A percentile compares a stretch with the other conserved stretches of the same genome.
Evolutionary conservation across 805 yeast genomes (phyloP).

Genomic region (Candida quercuum): DNA sequence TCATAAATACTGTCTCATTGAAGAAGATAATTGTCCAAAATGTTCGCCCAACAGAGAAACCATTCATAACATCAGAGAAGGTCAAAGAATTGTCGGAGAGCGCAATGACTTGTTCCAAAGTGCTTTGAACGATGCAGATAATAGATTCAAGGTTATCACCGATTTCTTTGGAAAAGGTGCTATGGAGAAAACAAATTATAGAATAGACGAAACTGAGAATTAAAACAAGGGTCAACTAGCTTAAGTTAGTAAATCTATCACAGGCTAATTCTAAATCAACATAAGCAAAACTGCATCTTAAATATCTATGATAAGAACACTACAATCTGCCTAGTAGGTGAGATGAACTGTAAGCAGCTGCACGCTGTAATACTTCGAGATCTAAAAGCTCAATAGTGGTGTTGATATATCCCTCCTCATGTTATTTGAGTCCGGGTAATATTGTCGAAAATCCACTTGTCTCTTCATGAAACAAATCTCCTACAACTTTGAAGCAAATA

Average conservation of each 20-base stretch:
- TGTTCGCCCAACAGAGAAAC: conserved; percentile 73
- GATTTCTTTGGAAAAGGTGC: conserved; percentile 89
- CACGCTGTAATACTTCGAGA: too few species aligned
- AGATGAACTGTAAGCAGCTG: too few species aligned
- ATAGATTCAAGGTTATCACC: conserved; percentile 68
- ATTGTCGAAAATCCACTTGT: too few species aligned
- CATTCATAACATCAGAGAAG: conserved; percentile 47
- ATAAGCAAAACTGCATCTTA: background rate
- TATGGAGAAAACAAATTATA: conserved; percentile 40
- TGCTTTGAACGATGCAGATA: conserved; percentile 44
- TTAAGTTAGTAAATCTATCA: too few species aligned
- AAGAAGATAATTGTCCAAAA: conserved; percentile 61
- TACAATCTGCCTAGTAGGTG: too few species aligned
- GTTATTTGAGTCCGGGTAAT: too few species aligned
- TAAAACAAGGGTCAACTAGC: background rate
- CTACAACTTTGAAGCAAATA: background rate
- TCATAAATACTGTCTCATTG: conserved; percentile 73
- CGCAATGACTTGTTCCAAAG: conserved; percentile 58
- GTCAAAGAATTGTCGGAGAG: conserved; percentile 58
- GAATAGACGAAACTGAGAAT: background rate
- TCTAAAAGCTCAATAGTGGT: too few species aligned
- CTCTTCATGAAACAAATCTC: conserved; percentile 6
- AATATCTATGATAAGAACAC: background rate
- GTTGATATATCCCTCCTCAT: too few species aligned
- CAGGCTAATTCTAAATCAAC: background rate